Evolutionary conservation across 805 yeast species (phyloP), one percentile per base, ranked within the genome.

Genomic region (Ogataea pilisensis): DNA sequence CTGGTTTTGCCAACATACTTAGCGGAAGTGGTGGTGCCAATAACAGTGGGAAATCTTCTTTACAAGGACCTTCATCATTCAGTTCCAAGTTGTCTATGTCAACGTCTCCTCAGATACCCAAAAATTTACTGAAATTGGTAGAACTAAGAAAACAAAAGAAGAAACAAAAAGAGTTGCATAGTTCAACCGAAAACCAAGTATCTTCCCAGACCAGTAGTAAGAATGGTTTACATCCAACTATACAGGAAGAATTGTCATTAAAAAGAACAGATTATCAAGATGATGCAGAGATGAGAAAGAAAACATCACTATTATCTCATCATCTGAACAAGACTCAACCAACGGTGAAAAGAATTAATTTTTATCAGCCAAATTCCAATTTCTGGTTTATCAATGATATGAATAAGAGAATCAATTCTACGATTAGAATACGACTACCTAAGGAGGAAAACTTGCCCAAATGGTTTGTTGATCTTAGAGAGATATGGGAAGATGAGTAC

Each of bases 61-160:
- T 13, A 12, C 37, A 28, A 13, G 30, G 20, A 16, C 42, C 26
- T 26, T 40, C 37, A 25, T 37, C 46, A 13, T 17, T 31, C 18
- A 73, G 29, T 72, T 69, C 50, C 70, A 72, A 35, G 19, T 53
- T 76, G 5, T 73, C 82, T 18, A 57, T 79, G 19, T 74, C 82
- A 1, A 79, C 78, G 4, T 80, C 86, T 2, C 88, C 88, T 1
- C 85, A 82, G 50, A 80, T 82, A 3, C 88, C 88, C 0, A 75
- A 75, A 26, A 76, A 76, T 34, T 64, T 81, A 14, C 59, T 81
- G 30, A 68, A 73, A 50, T 58, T 75, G 51, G 85, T 71, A 43
- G 86, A 73, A 55, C 68, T 57, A 58, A 63, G 73, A 24, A 66
- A 68, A 53, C 65, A 64, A 42, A 66, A 69, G 46, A 58, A 64